Conservation (phyloP, 352 stramenopile genomes). For the Phytophthora pseudosyringae region DNA sequence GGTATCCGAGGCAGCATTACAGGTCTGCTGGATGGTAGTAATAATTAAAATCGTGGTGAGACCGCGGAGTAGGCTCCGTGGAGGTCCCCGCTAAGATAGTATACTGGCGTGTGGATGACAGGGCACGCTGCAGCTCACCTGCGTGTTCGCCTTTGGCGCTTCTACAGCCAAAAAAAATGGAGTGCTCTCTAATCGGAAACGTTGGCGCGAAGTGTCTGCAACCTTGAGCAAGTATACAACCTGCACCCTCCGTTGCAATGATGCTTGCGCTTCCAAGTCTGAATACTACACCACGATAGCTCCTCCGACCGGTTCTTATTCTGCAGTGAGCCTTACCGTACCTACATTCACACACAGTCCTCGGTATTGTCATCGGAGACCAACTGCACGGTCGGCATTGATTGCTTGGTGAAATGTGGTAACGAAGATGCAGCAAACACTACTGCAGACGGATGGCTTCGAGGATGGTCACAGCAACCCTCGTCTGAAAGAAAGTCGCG, state of each 20-base stretch:
- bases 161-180: constrained; percentile 19
- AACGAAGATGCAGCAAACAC: not conserved
- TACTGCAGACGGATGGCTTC: not conserved
- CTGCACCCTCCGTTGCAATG: no score
- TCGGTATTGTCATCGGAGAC: no score
- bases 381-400: no score
- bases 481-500: not conserved
- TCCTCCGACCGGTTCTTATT: no score
- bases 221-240: no score
- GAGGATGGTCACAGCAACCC: no score
- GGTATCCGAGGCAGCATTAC: not conserved
- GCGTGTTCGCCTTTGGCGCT: constrained; percentile 2
- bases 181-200: constrained; percentile 3
- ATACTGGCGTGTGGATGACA: constrained; percentile 5
- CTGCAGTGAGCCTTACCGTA: no score
- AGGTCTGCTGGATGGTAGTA: constrained; percentile 6
- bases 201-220: not conserved
- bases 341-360: no score
- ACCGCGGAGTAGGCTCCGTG: not conserved
- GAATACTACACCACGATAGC: no score
- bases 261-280: not conserved
- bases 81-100: constrained; percentile 7
- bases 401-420: no score
- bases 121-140: not conserved
- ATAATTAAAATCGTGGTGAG: constrained; percentile 27